Evolutionary conservation across 2,329 filamentous ascomycete genomes (phyloP).

Genomic region (Stagonosporopsis tanaceti): DNA sequence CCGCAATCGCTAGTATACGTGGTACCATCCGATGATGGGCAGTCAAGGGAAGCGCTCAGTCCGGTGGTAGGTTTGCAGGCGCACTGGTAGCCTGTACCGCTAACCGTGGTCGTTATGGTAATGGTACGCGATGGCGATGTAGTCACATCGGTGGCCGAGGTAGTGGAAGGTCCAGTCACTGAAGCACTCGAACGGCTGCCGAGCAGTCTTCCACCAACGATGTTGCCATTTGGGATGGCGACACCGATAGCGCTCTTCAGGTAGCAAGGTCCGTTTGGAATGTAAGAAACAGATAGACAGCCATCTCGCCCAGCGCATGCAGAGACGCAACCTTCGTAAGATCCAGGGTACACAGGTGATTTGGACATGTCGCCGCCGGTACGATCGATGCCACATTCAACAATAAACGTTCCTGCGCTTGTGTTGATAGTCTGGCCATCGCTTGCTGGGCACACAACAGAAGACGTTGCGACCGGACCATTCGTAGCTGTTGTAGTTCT

Average conservation of each 20-base stretch:
- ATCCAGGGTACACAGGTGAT: constrained; percentile 12
- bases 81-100: no score
- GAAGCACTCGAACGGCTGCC: no score
- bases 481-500: no score
- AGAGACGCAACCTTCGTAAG: constrained; percentile 6
- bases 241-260: constrained; percentile 7
- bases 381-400: constrained; percentile 11
- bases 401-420: constrained; percentile 1
- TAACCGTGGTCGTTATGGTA: no score
- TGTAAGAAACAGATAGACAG: constrained; percentile 6
- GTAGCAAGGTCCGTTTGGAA: constrained; percentile 8
- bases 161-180: no score
- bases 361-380: constrained; percentile 1
- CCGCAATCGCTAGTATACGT: constrained; percentile 28
- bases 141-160: no score
- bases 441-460: not conserved
- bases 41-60: constrained; percentile 2
- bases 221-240: not conserved
- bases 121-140: no score
- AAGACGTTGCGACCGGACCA: no score
- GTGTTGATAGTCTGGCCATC: constrained; percentile 8
- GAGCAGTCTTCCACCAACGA: no score
- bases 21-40: constrained; percentile 26
- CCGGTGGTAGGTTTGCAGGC: no score
- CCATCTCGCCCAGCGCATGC: constrained; percentile 3